A percentile compares a stretch with the other conserved stretches of the same genome.
These are phyloP conservation scores for Vitis hybrid DNA, from an alignment of 177 flowering plant species.

Conservation along the genomic window DNA sequence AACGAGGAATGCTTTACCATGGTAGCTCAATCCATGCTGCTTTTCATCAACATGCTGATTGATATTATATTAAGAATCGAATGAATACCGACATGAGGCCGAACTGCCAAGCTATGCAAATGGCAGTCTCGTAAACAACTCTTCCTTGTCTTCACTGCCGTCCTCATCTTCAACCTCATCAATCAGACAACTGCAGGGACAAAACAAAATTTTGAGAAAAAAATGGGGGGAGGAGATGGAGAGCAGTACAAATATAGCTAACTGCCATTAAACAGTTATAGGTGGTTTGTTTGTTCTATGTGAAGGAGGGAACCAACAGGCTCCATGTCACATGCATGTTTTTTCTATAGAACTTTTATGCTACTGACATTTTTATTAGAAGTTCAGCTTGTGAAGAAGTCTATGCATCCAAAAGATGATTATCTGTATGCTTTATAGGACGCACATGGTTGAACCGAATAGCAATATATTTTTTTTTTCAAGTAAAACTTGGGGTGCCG, in stretches of 20 bases:
- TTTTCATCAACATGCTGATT: too few species aligned
- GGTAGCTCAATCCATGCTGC: too few species aligned
- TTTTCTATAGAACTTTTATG: not conserved
- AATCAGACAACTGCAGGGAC: not conserved
- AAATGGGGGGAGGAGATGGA: not conserved
- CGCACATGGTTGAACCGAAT: not conserved
- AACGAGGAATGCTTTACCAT: too few species aligned
- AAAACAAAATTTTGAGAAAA: not conserved
- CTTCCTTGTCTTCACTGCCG: slow-evolving; percentile 14
- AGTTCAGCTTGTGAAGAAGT: not conserved
- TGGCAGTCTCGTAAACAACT: slow-evolving; percentile 12
- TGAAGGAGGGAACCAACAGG: not conserved
- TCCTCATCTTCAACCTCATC: slow-evolving; percentile 1
- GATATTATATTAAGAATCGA: too few species aligned
- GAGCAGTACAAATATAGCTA: not conserved
- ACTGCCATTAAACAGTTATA: not conserved
- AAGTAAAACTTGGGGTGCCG: too few species aligned
- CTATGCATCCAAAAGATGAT: not conserved
- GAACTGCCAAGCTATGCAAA: not conserved
- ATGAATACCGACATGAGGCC: not conserved
- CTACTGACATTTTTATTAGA: not conserved
- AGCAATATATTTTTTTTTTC: not conserved
- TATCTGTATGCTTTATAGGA: not conserved
- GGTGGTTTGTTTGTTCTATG: not conserved
- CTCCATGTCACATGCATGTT: not conserved